Base-by-base conservation (phyloP, 495 filamentous ascomycete species). In the Daldinia bambusicola region DNA sequence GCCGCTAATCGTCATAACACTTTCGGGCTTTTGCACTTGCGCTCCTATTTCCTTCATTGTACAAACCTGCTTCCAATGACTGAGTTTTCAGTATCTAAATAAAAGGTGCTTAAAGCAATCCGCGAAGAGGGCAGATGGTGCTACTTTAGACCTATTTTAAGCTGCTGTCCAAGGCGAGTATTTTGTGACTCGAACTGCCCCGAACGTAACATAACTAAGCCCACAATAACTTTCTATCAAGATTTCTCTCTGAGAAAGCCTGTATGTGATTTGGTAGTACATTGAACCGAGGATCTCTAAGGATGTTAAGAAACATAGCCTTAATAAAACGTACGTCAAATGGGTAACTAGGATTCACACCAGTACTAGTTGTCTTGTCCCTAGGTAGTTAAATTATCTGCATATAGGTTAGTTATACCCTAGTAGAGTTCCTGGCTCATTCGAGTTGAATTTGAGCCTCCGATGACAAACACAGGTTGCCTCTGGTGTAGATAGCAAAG, bases 401-500 rank as follows among this genome's bases (percentile, higher is more conserved):
- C n/a, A 10, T 48, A 16, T 14, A 43, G 40, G n/a, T 20, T 1
- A 3, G 16, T 0, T 48, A 7, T 22, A 48, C 18, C 16, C 43
- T 6, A 48, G 43, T 6, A 22, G 4, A 16, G 18, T 7, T 16
- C 43, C 9, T 3, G 43, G 4, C 8, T 12, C 4, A 48, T 48
- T 16, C 18, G 43, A 22, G 43, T 48, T 22, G 43, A 48, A 22
- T 48, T 12, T 48, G 20, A 9, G 10, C 43, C 43, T 16, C 43
- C 10, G 20, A 48, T 48, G 43, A 5, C 57, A 32, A 20, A 37
- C 26, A 18, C 31, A 60, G 43, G 20, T 34, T 14, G 6, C 45
- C 57, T 60, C 57, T 60, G 61, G 66, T 48, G 43, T 57, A 63
- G 48, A 36, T 48, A 63, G 51, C 31, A 57, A 56, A 18, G 16